Base-by-base conservation (phyloP, 441 rosid species). In the Euphorbia celastroides region DNA sequence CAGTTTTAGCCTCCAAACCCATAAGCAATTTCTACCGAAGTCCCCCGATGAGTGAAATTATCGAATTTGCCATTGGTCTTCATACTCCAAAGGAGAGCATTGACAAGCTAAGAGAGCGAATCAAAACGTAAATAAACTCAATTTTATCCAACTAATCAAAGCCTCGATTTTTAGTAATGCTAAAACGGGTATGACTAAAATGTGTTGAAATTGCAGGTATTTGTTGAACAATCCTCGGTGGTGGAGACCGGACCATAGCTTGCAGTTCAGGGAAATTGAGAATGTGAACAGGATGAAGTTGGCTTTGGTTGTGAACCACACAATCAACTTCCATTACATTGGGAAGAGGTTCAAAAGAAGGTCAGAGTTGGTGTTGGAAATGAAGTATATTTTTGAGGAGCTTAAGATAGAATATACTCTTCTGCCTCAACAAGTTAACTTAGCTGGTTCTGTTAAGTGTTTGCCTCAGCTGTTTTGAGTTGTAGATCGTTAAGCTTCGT, bases 1-100 rank as follows among this genome's bases (percentile, higher is more conserved):
- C 81, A 23, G 82, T 81, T 74, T 66, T 83, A 0, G 66, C 75
- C 32, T 75, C 78, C 31, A 83, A 81, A 54, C 80, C 87, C 11
- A 79, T 83, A 75, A 77, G 85, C 79, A 83, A 83, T 65, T 79
- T 75, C 60, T 74, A 80, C 64, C 69, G 88, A 72, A 84, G 88
- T 62, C 86, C 88, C 0, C 84, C 80, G 30, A 84, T 82, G 88
- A 72, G 82, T 7, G 88, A 84, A 27, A n/a, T 31, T 10, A 71
- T 84, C 30, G 82, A 82, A 13, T 80, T 84, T 51, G 65, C 77
- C 26, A 76, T 84, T 27, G 76, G 77, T 65, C 74, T 74, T 69
- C 78, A 81, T 4, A 84, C 88, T 52, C 72, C 87, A 31, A 50
- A 64, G 20, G 82, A 83, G 66, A 71, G 65, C 27, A 75, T 81